Evolutionary conservation across 225 moss, liverwort and hornwort genomes (phyloP).

Genomic region (Takakia lepidozioides): DNA sequence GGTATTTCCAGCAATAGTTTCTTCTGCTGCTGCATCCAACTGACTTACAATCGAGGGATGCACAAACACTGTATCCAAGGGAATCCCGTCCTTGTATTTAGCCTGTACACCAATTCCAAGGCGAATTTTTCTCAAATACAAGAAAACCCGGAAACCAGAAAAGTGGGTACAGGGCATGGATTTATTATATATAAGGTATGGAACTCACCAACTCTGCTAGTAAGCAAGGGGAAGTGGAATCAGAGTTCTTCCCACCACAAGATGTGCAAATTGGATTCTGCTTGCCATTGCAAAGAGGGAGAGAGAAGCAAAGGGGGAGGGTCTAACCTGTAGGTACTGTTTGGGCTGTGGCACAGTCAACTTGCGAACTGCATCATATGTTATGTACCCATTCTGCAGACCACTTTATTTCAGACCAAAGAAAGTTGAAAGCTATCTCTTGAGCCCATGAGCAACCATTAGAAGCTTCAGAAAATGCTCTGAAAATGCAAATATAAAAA

Average conservation of each 20-base stretch:
- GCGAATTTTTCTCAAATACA: no score
- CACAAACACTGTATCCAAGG: constrained; percentile 75
- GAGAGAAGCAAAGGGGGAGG: not conserved
- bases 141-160: no score
- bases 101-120: constrained; percentile 60
- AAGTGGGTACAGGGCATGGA: no score
- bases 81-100: constrained; percentile 73
- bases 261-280: not conserved
- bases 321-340: constrained; percentile 69
- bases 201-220: no score
- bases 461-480: no score
- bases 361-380: constrained; percentile 80
- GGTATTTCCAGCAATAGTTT: constrained; percentile 67
- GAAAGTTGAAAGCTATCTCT: no score
- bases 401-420: no score
- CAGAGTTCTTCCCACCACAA: no score
- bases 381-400: constrained; percentile 80
- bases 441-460: no score
- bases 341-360: constrained; percentile 89
- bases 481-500: no score
- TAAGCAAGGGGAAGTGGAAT: no score
- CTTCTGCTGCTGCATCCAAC: constrained; percentile 88
- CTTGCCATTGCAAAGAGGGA: not conserved
- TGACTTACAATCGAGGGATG: constrained; percentile 78
- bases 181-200: no score